Evolutionary conservation across 2,329 filamentous ascomycete species (phyloP).

Genomic region (Pestalotiopsis sp.): DNA sequence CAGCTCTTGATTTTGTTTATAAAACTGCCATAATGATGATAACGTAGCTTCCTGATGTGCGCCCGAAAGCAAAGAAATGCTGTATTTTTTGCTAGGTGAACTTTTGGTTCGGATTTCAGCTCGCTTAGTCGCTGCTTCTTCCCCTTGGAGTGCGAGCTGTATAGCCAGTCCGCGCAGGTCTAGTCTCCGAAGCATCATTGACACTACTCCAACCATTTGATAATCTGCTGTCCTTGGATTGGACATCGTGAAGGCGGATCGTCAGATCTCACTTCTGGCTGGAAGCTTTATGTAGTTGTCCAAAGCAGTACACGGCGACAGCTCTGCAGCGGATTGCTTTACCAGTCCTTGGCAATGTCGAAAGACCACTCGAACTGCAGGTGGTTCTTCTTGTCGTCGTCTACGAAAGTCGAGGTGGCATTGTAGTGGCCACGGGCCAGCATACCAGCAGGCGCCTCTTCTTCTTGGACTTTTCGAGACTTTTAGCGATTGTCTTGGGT

Average conservation of each 20-base stretch:
- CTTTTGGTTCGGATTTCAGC: neutral
- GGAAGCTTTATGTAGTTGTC: neutral
- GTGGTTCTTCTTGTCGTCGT: constrained; percentile 91
- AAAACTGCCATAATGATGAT: neutral
- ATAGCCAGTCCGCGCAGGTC: neutral
- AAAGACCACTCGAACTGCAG: constrained; percentile 95
- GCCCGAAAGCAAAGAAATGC: neutral
- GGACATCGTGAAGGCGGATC: neutral
- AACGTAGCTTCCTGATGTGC: neutral
- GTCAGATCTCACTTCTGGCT: neutral
- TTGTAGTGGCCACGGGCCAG: constrained; percentile 88
- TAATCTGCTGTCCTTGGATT: neutral
- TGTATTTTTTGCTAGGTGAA: neutral
- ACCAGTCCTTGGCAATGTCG: constrained; percentile 95
- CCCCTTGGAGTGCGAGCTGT: neutral
- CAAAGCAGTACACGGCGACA: neutral
- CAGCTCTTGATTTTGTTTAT: neutral
- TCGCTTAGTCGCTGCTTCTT: neutral
- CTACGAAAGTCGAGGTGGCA: constrained; percentile 85
- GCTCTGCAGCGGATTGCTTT: neutral
- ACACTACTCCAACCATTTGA: neutral
- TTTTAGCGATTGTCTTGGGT: constrained; percentile 6
- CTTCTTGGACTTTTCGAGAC: constrained; percentile 69
- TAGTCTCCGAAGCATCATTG: neutral
- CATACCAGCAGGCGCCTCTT: constrained; percentile 92